Evolutionary conservation across 208 protist species (phyloP).

Genomic region (Acanthamoeba lenticulata): DNA sequence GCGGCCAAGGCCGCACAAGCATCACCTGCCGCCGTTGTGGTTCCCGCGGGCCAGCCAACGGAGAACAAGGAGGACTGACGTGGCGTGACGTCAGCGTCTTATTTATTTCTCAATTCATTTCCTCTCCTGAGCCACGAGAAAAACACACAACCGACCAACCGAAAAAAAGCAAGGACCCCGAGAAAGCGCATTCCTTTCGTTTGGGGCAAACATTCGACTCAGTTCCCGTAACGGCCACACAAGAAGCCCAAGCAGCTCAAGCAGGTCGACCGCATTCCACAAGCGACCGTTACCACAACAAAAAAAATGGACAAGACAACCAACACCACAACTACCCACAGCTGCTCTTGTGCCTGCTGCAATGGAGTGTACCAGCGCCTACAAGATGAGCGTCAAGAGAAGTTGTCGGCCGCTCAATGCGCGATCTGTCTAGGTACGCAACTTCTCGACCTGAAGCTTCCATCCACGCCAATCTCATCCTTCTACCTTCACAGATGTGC

Average conservation of each 20-base stretch:
- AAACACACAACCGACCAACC: not conserved
- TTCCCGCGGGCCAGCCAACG: not conserved
- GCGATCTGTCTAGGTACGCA: not conserved
- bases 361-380: not conserved
- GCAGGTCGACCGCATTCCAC: constrained; percentile 1
- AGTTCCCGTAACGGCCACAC: not conserved
- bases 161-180: not conserved
- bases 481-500: not conserved
- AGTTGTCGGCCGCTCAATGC: not conserved
- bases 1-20: not conserved
- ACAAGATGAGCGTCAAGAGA: not conserved
- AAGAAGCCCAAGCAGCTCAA: constrained; percentile 4
- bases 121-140: not conserved
- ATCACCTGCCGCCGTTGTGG: too few species aligned
- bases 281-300: not conserved
- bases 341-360: not conserved
- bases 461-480: not conserved
- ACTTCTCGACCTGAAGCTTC: too few species aligned
- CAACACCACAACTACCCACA: not conserved
- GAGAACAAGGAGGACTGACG: not conserved
- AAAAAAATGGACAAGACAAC: not conserved
- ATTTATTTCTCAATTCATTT: not conserved
- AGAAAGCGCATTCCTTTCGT: not conserved
- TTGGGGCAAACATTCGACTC: not conserved
- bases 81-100: not conserved